Evolutionary conservation across 176 grass and related monocot species (phyloP), one percentile per base, ranked within the genome.

Genomic region (Melocanna baccifera): DNA sequence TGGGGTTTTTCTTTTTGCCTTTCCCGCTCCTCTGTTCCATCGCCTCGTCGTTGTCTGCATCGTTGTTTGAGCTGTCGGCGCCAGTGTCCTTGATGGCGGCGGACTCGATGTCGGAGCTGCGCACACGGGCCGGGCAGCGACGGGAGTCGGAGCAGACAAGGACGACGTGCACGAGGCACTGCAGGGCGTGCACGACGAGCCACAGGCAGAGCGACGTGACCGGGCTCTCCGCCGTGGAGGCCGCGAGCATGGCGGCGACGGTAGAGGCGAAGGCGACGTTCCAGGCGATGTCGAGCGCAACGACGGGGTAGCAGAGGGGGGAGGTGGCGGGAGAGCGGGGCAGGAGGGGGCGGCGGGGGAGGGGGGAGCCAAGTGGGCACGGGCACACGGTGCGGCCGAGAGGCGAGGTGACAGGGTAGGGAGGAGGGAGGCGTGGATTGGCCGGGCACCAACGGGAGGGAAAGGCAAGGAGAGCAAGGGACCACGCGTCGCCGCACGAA

Each of bases 111-210:
- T 91, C 75, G 19, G 89, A 62, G 75, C 61, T 40, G 0, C 62
- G 75, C 19, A 32, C 51, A 20, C 19, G 80, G 42, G 50, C 23
- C 4, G 68, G 62, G 32, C 50, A 51, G 51, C 72, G 82, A 56
- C 79, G 75, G 3, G 81, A 65, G 72, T 71, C 84, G 28, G 81
- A 71, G 88, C 89, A 99, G 36, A 99, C 90, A 56, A 96, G 86
- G 41, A 37, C 90, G 9, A 99, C 96, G 73, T 99, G 96, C 16
- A 96, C 84, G 69, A 96, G 39, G 83, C 96, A 99, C 91, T 96
- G 96, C 8, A 87, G 18, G 13, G 87, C 90, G 90, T 99, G 94
- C 4, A 89, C 91, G 4, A 62, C 77, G 65, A 99, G 72, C 96
- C 96, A 99, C 47, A 99, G 71, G 56, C 93, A 90, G 80, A 96